phyloP scores from a whole-genome alignment of 257 asterid species.

The Cruciata laevipes region DNA sequence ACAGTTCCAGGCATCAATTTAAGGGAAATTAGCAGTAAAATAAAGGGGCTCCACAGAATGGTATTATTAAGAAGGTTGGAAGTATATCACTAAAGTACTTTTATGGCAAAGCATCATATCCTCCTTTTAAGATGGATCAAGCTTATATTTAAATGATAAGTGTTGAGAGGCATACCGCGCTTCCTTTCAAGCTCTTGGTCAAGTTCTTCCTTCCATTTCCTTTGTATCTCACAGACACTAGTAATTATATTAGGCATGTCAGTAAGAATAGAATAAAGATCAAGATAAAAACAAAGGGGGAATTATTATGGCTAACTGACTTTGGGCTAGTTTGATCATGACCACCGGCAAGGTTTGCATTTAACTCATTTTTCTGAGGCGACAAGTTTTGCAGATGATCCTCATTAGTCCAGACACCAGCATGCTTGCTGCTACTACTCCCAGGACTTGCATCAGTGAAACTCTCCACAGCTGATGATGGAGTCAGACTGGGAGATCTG shows the following conservation, averaged over 20 bases:
- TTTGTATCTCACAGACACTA: slow-evolving; percentile 32
- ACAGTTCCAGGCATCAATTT: neutral
- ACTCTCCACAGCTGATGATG: slow-evolving; percentile 19
- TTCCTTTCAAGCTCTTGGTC: slow-evolving; percentile 40
- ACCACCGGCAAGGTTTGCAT: slow-evolving; percentile 9
- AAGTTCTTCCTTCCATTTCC: slow-evolving; percentile 43
- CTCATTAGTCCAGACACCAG: slow-evolving; percentile 18
- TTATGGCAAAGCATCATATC: neutral
- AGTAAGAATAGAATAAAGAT: neutral
- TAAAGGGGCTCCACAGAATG: neutral
- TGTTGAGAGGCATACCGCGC: slow-evolving; percentile 24
- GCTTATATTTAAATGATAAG: neutral
- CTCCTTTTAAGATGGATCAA: neutral
- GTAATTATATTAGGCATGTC: slow-evolving; percentile 7
- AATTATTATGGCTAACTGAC: slow-evolving; percentile 17
- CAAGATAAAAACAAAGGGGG: neutral
- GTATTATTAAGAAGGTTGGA: neutral
- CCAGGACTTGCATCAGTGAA: slow-evolving; percentile 32
- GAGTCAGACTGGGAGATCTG: slow-evolving; percentile 35
- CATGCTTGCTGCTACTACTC: slow-evolving; percentile 21
- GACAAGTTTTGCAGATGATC: slow-evolving; percentile 22
- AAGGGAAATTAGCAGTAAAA: neutral
- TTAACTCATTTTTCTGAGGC: slow-evolving; percentile 25
- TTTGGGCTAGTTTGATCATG: slow-evolving; percentile 28
- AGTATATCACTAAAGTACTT: neutral